Conservation (phyloP, 1,139 yeast species). For the Zygosaccharomyces sapae region DNA sequence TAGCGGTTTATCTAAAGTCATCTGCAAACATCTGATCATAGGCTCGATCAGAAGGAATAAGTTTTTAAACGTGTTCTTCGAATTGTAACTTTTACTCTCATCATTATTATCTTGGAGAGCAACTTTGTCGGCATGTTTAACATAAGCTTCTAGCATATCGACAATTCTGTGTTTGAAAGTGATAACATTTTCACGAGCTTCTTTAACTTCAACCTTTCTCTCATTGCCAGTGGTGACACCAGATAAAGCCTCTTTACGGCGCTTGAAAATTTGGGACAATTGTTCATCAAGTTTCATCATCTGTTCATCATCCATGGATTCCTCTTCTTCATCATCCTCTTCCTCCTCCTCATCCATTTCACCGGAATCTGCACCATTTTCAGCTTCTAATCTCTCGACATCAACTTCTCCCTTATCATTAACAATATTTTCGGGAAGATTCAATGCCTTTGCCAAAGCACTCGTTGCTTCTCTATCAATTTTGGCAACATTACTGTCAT, state of each 20-base stretch:
- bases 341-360: constrained; percentile 48
- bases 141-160: constrained; percentile 67
- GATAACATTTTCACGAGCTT: constrained; percentile 75
- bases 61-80: constrained; percentile 10
- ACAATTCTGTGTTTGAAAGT: constrained; percentile 74
- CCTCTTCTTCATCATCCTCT: constrained; percentile 55
- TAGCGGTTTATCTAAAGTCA: constrained; percentile 64
- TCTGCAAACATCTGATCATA: constrained; percentile 53
- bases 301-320: constrained; percentile 92
- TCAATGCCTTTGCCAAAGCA: constrained; percentile 75
- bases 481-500: constrained; percentile 60
- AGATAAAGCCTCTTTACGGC: constrained; percentile 61
- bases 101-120: constrained; percentile 13
- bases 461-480: constrained; percentile 57
- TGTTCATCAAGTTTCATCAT: constrained; percentile 95
- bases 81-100: constrained; percentile 1
- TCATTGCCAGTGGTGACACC: constrained; percentile 55
- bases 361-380: constrained; percentile 52
- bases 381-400: constrained; percentile 47
- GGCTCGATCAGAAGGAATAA: constrained; percentile 53
- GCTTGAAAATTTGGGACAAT: constrained; percentile 76
- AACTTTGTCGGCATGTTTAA: constrained; percentile 37
- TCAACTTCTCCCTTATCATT: constrained; percentile 48
- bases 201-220: constrained; percentile 63
- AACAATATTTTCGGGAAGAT: constrained; percentile 51